Conservation (phyloP, 2,329 filamentous ascomycete genomes). For the Pyricularia grisea region DNA sequence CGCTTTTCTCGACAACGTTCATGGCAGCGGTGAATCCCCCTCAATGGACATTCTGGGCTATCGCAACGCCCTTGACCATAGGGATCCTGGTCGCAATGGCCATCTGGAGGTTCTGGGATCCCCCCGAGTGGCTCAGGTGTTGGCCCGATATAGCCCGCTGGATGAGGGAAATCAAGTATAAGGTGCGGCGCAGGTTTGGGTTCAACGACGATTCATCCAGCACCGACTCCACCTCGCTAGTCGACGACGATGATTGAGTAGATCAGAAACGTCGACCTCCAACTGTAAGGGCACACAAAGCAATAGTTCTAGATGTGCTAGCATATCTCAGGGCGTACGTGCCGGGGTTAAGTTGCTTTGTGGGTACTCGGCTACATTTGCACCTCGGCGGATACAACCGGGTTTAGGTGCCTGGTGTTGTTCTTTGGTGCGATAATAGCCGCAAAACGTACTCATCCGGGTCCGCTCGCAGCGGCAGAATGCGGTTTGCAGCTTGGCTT, state of each 20-base stretch:
- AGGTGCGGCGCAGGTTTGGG: neutral
- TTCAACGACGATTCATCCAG: neutral
- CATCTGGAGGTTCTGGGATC: neutral
- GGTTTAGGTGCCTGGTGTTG: neutral
- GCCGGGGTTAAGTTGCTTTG: neutral
- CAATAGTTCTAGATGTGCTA: neutral
- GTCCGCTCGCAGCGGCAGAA: neutral
- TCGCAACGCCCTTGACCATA: neutral
- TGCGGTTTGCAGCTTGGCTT: neutral
- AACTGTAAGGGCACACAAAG: too few species aligned
- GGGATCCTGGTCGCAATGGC: neutral
- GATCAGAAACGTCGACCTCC: neutral
- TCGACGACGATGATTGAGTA: neutral
- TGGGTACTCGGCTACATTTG: neutral
- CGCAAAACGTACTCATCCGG: neutral
- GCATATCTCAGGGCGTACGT: neutral
- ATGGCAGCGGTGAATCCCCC: neutral
- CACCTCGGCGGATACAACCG: neutral
- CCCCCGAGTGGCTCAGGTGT: neutral
- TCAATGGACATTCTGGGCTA: neutral
- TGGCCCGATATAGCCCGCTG: neutral
- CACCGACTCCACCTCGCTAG: neutral
- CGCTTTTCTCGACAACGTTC: slow-evolving; percentile 2
- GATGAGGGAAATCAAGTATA: neutral
- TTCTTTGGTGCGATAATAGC: neutral